Evolutionary conservation across 192 early-diverging fungal species (phyloP).

Genomic region (Coemansia sp.): DNA sequence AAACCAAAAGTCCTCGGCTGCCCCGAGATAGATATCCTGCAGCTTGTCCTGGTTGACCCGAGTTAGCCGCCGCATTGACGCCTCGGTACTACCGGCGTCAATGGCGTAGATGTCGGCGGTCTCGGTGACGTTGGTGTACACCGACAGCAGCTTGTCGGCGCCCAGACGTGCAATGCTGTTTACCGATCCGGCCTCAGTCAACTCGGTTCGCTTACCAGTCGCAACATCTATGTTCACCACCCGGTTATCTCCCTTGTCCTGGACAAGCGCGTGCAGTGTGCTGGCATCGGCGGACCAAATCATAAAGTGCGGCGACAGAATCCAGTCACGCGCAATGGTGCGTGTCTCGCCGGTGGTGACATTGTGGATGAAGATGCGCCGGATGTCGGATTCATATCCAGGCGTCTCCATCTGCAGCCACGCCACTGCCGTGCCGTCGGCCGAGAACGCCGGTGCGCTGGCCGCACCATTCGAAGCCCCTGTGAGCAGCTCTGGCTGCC

Average conservation of each 20-base stretch:
- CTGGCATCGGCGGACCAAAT: slow-evolving; percentile 58
- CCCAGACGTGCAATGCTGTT: slow-evolving; percentile 13
- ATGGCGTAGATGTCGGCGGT: slow-evolving; percentile 39
- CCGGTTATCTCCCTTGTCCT: slow-evolving; percentile 56
- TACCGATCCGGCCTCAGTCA: slow-evolving; percentile 25
- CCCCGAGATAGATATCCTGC: slow-evolving; percentile 43
- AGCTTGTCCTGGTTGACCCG: slow-evolving; percentile 45
- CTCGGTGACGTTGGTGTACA: slow-evolving; percentile 48
- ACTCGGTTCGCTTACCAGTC: slow-evolving; percentile 21
- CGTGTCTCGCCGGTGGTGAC: slow-evolving; percentile 13
- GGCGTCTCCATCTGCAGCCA: slow-evolving; percentile 75
- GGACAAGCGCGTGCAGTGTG: slow-evolving; percentile 54
- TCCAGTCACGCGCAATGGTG: slow-evolving; percentile 47
- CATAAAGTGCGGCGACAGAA: slow-evolving; percentile 55
- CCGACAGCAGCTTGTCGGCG: slow-evolving; percentile 27
- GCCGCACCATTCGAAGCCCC: slow-evolving; percentile 55
- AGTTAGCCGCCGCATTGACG: slow-evolving; percentile 26
- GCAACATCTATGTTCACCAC: slow-evolving; percentile 39
- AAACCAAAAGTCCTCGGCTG: slow-evolving; percentile 68
- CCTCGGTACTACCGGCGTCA: slow-evolving; percentile 11
- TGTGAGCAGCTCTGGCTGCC: slow-evolving; percentile 47
- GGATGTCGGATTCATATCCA: slow-evolving; percentile 73
- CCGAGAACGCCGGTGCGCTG: slow-evolving; percentile 57
- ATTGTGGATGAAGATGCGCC: slow-evolving; percentile 58
- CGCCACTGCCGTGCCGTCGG: slow-evolving; percentile 61